Evolutionary conservation across 768 basidiomycete species (phyloP), one percentile per base, ranked within the genome.

Genomic region (Trametopsis cervina): DNA sequence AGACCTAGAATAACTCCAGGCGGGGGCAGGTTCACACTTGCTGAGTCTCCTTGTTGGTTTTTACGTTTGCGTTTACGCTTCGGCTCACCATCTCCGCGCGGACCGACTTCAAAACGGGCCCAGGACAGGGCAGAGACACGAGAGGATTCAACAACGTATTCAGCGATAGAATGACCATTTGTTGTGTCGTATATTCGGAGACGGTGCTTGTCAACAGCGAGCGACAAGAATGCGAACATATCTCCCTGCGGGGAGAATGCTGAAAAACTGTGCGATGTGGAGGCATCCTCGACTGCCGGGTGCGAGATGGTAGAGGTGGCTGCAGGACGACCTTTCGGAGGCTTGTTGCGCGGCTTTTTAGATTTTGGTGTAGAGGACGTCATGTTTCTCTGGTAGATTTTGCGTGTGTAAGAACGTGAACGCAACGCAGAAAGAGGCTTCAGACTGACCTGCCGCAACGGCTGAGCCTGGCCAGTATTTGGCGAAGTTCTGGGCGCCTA

Each of bases 191-290:
- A 83, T 33, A 85, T 69, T 56, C 81, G 80, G 47, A 85, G 65
- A 39, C 81, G 75, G 59, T 85, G 82, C 63, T 83, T 85, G 71
- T 85, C 83, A 44, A 85, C 72, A 2, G 82, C 75, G 20, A 85
- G 71, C 9, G 81, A 81, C 23, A 83, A 63, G 44, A 79, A 73
- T 1, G 77, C 81, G 57, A 84, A 84, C 29, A 77, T 65, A 46
- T 69, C 65, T 45, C 74, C 77, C 49, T 71, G 66, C 4, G 74
- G 72, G 7, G 83, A 85, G 66, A 85, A 86, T 5, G 79, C 67
- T 11, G 76, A 81, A 21, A 80, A 64, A 17, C 67, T 58, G 11
- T 69, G 61, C 21, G 71, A 57, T 42, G 66, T 60, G 2, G 73
- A 69, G 18, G 72, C 59, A 53, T 77, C 74, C 46, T 76, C 70